Evolutionary conservation across 1,284 basidiomycete species (phyloP).

Genomic region (Rhodotorula sp.): DNA sequence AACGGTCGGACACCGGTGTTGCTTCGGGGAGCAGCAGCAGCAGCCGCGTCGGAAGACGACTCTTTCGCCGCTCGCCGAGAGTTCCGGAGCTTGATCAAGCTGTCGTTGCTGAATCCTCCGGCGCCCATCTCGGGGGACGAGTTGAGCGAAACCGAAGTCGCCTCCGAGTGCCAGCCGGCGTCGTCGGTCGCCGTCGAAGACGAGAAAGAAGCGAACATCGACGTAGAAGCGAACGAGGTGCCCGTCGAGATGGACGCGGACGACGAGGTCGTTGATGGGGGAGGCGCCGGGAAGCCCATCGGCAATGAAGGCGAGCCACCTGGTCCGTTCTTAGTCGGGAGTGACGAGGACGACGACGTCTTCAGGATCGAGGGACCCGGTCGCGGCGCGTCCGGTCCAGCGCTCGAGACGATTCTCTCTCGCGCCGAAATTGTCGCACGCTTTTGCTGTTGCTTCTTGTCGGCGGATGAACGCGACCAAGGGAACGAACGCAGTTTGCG

Average conservation of each 20-base stretch:
- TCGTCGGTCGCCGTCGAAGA: slow-evolving; percentile 13
- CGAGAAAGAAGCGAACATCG: slow-evolving; percentile 22
- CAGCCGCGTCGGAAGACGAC: background rate
- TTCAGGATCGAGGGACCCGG: slow-evolving; percentile 8
- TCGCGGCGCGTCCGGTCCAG: slow-evolving; percentile 1
- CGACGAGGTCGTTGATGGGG: slow-evolving; percentile 18
- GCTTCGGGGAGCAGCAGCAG: no score
- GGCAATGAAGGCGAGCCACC: background rate
- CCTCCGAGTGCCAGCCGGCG: slow-evolving; percentile 32
- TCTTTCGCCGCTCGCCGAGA: slow-evolving; percentile 3
- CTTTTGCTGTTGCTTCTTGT: slow-evolving; percentile 19
- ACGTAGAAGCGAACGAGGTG: slow-evolving; percentile 39
- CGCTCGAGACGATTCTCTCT: background rate
- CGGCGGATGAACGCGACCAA: slow-evolving; percentile 9
- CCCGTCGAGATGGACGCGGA: slow-evolving; percentile 31
- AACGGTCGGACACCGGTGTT: background rate
- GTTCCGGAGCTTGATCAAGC: background rate
- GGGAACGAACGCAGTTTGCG: slow-evolving; percentile 28
- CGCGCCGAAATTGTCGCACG: no score
- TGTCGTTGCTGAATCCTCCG: slow-evolving; percentile 12
- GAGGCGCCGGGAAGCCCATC: background rate
- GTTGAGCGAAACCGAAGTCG: slow-evolving; percentile 24
- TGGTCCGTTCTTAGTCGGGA: background rate
- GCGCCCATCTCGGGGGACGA: slow-evolving; percentile 30
- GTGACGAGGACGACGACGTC: slow-evolving; percentile 3